Percentiles rank a stretch among this genome's conserved stretches.
Conservation (phyloP, 768 basidiomycete species). For the Dentipellis sp. region DNA sequence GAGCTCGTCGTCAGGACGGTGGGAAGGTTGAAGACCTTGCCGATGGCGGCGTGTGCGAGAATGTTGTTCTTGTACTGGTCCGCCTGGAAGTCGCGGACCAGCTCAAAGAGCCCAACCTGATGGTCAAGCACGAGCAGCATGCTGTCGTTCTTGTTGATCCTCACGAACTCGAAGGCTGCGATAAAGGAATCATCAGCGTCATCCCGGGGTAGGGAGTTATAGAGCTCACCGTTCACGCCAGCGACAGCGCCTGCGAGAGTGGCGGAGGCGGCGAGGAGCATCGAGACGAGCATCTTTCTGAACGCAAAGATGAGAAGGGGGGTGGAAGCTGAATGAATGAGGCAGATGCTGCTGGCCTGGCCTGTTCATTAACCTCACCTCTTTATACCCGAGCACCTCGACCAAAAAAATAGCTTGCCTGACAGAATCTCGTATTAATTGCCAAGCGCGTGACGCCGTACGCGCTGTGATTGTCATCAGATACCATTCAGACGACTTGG, state of each 20-base stretch:
- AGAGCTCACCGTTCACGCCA: not conserved
- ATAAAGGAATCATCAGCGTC: not conserved
- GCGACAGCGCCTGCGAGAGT: no score
- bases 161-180: slow-evolving; percentile 21
- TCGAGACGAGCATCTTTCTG: not conserved
- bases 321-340: no score
- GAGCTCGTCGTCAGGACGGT: slow-evolving; percentile 37
- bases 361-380: no score
- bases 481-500: no score
- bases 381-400: no score
- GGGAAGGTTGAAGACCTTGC: slow-evolving; percentile 35
- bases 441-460: no score
- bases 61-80: slow-evolving; percentile 35
- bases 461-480: no score
- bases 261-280: not conserved
- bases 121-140: slow-evolving; percentile 40
- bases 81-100: slow-evolving; percentile 32
- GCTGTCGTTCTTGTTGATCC: slow-evolving; percentile 36
- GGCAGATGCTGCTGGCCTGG: no score
- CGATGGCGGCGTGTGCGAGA: slow-evolving; percentile 37
- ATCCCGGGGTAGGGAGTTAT: not conserved
- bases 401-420: no score
- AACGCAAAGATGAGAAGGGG: no score
- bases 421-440: no score
- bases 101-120: slow-evolving; percentile 38